phyloP scores from a whole-genome alignment of 352 stramenopile genomes.

The Globisporangium perplexum region DNA sequence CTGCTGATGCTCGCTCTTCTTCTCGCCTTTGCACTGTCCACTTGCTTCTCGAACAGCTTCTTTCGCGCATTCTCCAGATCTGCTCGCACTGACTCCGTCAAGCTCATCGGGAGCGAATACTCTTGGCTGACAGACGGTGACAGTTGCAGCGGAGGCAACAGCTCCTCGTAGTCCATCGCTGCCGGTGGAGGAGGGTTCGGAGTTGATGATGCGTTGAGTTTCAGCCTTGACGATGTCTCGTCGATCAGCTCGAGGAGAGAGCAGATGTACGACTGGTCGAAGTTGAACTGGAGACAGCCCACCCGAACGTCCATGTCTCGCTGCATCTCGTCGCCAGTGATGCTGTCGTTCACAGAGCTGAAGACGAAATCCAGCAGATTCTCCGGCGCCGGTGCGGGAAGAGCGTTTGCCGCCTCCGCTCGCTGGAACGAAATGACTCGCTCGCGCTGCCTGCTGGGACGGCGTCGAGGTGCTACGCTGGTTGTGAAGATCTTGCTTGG shows the following conservation, averaged over 20 bases:
- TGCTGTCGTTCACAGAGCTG: constrained; percentile 49
- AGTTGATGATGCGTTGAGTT: constrained; percentile 17
- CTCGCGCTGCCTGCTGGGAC: constrained; percentile 39
- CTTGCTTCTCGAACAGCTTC: constrained; percentile 35
- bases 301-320: constrained; percentile 65
- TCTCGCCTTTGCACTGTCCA: not conserved
- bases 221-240: constrained; percentile 52
- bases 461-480: constrained; percentile 22
- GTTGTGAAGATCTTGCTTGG: constrained; percentile 21
- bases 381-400: constrained; percentile 16
- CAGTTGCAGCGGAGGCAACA: constrained; percentile 49
- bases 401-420: constrained; percentile 13
- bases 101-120: constrained; percentile 59
- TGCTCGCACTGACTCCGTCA: constrained; percentile 75
- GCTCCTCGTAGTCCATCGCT: not conserved
- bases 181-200: constrained; percentile 9
- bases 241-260: constrained; percentile 73
- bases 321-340: constrained; percentile 44
- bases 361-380: constrained; percentile 68
- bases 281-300: constrained; percentile 75
- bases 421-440: constrained; percentile 61
- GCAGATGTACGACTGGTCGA: constrained; percentile 82
- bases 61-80: constrained; percentile 79
- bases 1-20: constrained; percentile 3
- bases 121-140: constrained; percentile 57